A percentile compares a stretch with the other conserved stretches of the same genome.
phyloP scores from a whole-genome alignment of 176 grass and related monocot species.

The Zoysia pacifica region DNA sequence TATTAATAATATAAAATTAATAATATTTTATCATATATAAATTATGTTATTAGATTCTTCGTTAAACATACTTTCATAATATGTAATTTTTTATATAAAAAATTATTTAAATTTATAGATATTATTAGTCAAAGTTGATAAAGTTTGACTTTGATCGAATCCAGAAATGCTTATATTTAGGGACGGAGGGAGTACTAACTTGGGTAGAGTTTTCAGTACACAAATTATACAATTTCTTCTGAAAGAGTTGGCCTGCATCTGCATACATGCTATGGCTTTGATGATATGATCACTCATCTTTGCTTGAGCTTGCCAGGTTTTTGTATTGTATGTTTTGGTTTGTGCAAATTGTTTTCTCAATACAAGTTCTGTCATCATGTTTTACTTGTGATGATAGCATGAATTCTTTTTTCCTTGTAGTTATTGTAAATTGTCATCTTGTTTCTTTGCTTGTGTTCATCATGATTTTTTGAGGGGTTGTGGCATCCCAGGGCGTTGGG shows the following conservation, averaged over 20 bases:
- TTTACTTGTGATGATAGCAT: background rate
- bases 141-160: no score
- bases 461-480: background rate
- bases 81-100: no score
- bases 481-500: no score
- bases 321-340: background rate
- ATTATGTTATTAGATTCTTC: no score
- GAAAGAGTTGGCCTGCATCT: background rate
- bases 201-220: background rate
- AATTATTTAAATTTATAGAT: no score
- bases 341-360: background rate
- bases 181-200: no score
- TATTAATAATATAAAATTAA: no score
- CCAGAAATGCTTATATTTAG: no score
- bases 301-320: background rate
- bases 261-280: background rate
- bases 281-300: background rate
- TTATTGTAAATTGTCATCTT: conserved; percentile 11
- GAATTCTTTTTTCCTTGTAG: background rate
- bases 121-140: no score
- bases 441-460: background rate
- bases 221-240: background rate
- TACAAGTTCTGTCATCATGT: background rate
- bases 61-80: no score
- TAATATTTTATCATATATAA: no score